phyloP scores from a whole-genome alignment of 73 alveolate species.

The Stentor coeruleus region DNA sequence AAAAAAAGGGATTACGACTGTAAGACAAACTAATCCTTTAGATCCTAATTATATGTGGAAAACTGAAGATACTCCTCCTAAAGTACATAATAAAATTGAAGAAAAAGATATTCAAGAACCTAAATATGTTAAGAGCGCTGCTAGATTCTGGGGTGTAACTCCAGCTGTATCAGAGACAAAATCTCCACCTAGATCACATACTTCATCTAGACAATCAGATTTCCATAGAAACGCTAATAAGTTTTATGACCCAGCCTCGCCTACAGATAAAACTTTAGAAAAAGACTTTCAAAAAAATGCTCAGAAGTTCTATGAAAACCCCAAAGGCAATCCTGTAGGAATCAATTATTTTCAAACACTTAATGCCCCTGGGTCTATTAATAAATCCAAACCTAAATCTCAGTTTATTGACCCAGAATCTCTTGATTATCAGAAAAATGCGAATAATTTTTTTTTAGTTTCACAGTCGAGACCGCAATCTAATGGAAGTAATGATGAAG shows the following conservation, averaged over 20 bases:
- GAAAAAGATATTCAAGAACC: background rate
- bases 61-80: background rate
- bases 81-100: background rate
- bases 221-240: background rate
- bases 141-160: background rate
- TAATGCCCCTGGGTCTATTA: slow-evolving; percentile 10
- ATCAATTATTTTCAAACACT: background rate
- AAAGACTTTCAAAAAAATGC: slow-evolving; percentile 12
- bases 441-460: background rate
- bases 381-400: background rate
- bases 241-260: slow-evolving; percentile 9
- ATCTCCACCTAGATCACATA: background rate
- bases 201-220: background rate
- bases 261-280: background rate
- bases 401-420: background rate
- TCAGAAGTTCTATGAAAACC: slow-evolving; percentile 5
- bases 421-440: background rate
- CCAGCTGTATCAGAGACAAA: background rate
- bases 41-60: slow-evolving; percentile 31
- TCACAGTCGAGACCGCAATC: background rate
- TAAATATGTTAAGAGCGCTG: background rate
- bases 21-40: slow-evolving; percentile 38
- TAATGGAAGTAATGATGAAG: background rate
- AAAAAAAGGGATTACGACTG: slow-evolving; percentile 31
- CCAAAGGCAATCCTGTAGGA: background rate